Base-by-base conservation (phyloP, 345 rosid genomes). In the Citrus maxima region DNA sequence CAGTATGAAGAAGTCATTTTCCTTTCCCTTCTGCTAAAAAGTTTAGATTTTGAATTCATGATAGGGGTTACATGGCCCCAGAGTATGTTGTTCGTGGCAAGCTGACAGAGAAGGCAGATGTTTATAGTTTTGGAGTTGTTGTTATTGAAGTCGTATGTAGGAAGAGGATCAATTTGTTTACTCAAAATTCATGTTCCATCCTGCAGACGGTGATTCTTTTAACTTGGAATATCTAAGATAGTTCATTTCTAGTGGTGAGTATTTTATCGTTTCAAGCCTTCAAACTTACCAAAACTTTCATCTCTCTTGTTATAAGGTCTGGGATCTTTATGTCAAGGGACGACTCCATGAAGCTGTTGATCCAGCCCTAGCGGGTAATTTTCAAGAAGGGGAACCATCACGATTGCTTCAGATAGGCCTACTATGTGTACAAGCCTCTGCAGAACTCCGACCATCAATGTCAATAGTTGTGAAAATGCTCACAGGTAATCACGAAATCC, bases 11-110 rank as follows among this genome's bases (percentile, higher is more conserved):
- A 42, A 42, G 14, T 42, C 51, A 42, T 42, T 42, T 42, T 42
- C 49, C 14, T 42, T 42, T 42, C 14, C 49, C 49, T 42, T 42
- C 49, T 42, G 49, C 49, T 12, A 42, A 46, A 46, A 46, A 46
- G 18, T 46, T 13, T 46, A 5, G 40, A 64, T 32, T 32, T 18
- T 16, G 68, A 64, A 64, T 64, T 64, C 40, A 7, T 64, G 40
- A 64, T 7, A 95, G 98, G 80, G 99, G 99, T 62, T 95, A 93
- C 81, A 92, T 92, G 98, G 97, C 98, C 37, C 98, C 98, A 0
- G 98, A 95, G 67, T 95, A 93, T 58, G 82, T 91, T 6, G 91
- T 90, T 74, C 83, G 88, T 1, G 99, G 99, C 42, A 87, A 88
- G 73, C 76, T 95, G 56, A 92, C 94, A 0, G 96, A 91, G 87